Evolutionary conservation across 768 basidiomycete species (phyloP).

Genomic region (Tricholomella constricta): DNA sequence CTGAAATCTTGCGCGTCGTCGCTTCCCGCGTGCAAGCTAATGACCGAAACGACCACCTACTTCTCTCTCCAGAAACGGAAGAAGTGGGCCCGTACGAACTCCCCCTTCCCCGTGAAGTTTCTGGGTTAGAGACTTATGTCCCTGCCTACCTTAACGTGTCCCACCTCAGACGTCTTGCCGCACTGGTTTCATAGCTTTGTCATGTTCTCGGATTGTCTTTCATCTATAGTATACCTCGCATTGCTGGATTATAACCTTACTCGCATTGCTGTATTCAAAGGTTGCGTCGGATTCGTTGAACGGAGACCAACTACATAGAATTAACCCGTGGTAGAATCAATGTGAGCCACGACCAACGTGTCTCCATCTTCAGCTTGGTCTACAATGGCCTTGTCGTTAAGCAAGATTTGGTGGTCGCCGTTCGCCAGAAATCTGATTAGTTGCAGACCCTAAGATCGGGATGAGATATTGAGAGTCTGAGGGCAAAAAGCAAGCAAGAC

Average conservation of each 20-base stretch:
- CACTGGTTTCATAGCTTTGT: conserved; percentile 68
- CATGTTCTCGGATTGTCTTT: conserved; percentile 17
- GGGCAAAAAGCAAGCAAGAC: conserved; percentile 11
- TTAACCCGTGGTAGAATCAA: neutral
- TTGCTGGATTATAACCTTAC: conserved; percentile 43
- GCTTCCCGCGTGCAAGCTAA: conserved; percentile 94
- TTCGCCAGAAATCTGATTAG: conserved; percentile 35
- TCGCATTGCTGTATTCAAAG: conserved; percentile 40
- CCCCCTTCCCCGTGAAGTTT: conserved; percentile 92
- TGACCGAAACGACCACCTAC: conserved; percentile 95
- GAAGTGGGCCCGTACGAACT: conserved; percentile 96
- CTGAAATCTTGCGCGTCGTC: conserved; percentile 95
- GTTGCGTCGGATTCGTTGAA: conserved; percentile 17
- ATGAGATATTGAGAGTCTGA: neutral
- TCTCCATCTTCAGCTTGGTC: conserved; percentile 59
- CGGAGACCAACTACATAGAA: neutral
- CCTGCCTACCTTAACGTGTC: conserved; percentile 90
- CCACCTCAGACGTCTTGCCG: conserved; percentile 84
- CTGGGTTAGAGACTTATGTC: conserved; percentile 94
- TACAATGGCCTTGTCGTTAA: conserved; percentile 50
- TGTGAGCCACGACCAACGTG: conserved; percentile 21
- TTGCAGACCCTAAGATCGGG: conserved; percentile 39
- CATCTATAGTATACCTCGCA: conserved; percentile 50
- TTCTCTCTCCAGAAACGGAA: conserved; percentile 94
- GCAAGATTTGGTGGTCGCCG: conserved; percentile 31